Conservation (phyloP, 2,329 filamentous ascomycete genomes). For the Eurotiales sp. region DNA sequence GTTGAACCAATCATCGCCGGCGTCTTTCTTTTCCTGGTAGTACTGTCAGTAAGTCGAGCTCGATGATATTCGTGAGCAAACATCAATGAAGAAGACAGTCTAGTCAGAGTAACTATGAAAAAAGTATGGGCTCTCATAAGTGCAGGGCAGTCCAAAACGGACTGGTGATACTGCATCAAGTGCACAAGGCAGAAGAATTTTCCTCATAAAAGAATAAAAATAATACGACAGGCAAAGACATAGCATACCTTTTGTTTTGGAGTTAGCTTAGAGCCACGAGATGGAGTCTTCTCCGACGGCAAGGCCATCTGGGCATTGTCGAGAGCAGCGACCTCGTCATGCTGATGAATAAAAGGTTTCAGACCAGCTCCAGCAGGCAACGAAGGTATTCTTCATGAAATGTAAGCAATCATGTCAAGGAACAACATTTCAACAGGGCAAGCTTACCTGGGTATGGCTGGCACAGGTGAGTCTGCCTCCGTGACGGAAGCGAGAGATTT, state of each 20-base stretch:
- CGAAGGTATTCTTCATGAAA: conserved; percentile 45
- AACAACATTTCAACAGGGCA: not conserved
- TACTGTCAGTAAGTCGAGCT: conserved; percentile 28
- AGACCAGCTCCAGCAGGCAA: conserved; percentile 46
- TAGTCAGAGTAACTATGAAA: conserved; percentile 72
- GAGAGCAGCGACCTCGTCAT: conserved; percentile 51
- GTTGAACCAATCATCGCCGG: conserved; percentile 82
- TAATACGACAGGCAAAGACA: conserved; percentile 20
- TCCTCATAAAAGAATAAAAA: conserved; percentile 61
- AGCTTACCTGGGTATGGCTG: conserved; percentile 3
- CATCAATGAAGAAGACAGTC: conserved; percentile 18
- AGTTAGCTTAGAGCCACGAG: conserved; percentile 1
- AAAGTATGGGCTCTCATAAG: conserved; percentile 59
- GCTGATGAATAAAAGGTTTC: conserved; percentile 53
- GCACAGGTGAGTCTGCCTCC: conserved; percentile 10
- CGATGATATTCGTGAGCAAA: conserved; percentile 10
- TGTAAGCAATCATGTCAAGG: conserved; percentile 3
- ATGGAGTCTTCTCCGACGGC: not conserved
- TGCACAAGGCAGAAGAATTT: conserved; percentile 60
- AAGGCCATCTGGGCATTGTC: conserved; percentile 51
- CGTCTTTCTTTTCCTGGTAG: conserved; percentile 56
- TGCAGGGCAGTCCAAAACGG: conserved; percentile 77
- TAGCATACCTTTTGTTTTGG: conserved; percentile 8
- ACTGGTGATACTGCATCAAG: conserved; percentile 70
- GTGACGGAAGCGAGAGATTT: conserved; percentile 16